Evolutionary conservation across 176 grass and related monocot genomes (phyloP).

Genomic region (Triticum timopheevii): DNA sequence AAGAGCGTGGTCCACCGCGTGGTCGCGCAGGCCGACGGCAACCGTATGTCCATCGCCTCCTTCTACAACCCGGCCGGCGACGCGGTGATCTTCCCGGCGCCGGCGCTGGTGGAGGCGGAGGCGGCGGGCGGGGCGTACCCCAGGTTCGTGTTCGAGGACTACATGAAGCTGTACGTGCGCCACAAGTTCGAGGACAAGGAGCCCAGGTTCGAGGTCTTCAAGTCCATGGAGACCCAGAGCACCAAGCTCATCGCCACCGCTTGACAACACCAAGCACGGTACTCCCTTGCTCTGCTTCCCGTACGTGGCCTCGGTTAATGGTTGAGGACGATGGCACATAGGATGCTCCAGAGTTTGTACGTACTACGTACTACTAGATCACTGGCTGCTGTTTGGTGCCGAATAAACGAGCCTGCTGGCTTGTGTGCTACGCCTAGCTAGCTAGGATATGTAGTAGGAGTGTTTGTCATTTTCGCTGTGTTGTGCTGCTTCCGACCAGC

Average conservation of each 20-base stretch:
- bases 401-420: slow-evolving; percentile 17
- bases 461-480: slow-evolving; percentile 1
- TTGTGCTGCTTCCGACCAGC: slow-evolving; percentile 24
- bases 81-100: slow-evolving; percentile 80
- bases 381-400: too few relatives aligned
- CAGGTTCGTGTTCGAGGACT: slow-evolving; percentile 83
- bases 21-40: slow-evolving; percentile 60
- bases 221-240: slow-evolving; percentile 48
- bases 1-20: slow-evolving; percentile 85
- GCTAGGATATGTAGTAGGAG: not conserved
- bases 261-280: not conserved
- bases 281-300: not conserved
- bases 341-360: slow-evolving; percentile 22
- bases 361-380: too few relatives aligned
- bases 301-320: not conserved
- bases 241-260: slow-evolving; percentile 46
- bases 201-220: slow-evolving; percentile 74
- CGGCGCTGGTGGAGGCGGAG: slow-evolving; percentile 44
- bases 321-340: not conserved
- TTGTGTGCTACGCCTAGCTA: not conserved
- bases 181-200: slow-evolving; percentile 87
- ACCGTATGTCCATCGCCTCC: slow-evolving; percentile 86
- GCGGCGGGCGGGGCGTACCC: slow-evolving; percentile 41
- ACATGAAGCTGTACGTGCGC: slow-evolving; percentile 80
- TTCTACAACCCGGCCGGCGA: slow-evolving; percentile 90